Percentiles rank a stretch among this genome's conserved stretches.
phyloP scores from a whole-genome alignment of 352 stramenopile species.

The Pythium plurisporium region DNA sequence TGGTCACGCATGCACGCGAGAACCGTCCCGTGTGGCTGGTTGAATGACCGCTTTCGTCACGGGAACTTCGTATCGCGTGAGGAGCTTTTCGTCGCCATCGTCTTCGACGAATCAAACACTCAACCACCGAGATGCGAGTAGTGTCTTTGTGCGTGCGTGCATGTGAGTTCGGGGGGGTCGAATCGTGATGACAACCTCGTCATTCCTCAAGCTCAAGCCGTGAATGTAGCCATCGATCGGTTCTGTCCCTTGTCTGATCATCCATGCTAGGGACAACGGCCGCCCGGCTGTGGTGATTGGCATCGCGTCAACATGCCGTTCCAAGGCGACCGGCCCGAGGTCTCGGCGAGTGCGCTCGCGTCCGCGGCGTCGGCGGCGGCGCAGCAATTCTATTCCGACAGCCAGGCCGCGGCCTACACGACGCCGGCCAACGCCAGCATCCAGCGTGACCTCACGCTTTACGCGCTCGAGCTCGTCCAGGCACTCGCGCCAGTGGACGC shows the following conservation, averaged over 20 bases:
- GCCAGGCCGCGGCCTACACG: constrained; percentile 66
- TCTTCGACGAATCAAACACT: too few species aligned
- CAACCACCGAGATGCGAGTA: too few species aligned
- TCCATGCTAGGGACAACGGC: constrained; percentile 7
- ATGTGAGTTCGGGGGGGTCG: too few species aligned
- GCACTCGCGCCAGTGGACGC: constrained; percentile 2
- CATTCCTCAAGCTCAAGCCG: too few species aligned
- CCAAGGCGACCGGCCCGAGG: constrained; percentile 40
- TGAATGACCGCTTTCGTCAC: too few species aligned
- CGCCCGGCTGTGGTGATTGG: too few species aligned
- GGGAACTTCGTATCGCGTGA: too few species aligned
- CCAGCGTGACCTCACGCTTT: constrained; percentile 59
- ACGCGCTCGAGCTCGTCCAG: constrained; percentile 56
- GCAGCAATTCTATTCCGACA: constrained; percentile 54
- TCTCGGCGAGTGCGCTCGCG: constrained; percentile 31
- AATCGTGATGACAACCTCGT: too few species aligned
- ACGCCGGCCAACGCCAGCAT: constrained; percentile 61
- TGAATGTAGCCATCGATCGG: neutral
- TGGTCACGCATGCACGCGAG: too few species aligned
- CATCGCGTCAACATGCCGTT: constrained; percentile 65
- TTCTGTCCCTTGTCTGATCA: neutral
- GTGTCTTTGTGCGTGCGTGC: too few species aligned
- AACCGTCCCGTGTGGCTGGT: too few species aligned
- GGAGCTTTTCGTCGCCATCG: too few species aligned
- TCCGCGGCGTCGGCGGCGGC: constrained; percentile 38